phyloP scores from a whole-genome alignment of 208 protist species.

The Ichthyophonus hoferi region DNA sequence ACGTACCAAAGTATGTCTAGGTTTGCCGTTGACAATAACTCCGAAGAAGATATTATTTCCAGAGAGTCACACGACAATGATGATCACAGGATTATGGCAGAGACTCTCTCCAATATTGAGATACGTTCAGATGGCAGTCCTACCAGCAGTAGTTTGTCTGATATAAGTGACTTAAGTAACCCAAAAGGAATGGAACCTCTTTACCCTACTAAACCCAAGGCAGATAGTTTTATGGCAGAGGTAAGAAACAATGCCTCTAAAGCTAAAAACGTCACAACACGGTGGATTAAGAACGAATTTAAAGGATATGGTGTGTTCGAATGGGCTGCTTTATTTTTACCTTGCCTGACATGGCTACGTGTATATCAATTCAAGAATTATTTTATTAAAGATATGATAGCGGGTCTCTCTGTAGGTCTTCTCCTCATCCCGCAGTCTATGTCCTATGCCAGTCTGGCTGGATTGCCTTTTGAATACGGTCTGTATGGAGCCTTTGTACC shows the following conservation, averaged over 20 bases:
- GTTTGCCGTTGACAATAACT: no score
- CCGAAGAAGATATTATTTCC: no score
- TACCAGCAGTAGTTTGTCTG: neutral
- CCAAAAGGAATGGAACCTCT: neutral
- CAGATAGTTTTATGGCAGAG: neutral
- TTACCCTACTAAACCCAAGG: neutral
- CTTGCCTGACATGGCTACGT: neutral
- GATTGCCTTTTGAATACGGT: conserved; percentile 16
- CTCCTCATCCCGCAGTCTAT: conserved; percentile 27
- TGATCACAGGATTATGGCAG: no score
- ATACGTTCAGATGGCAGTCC: no score
- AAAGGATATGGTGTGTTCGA: neutral
- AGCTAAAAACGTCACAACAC: neutral
- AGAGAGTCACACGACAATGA: no score
- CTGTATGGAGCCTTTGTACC: conserved; percentile 45
- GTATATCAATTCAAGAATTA: neutral
- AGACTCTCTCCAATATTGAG: no score
- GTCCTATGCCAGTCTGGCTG: conserved; percentile 11
- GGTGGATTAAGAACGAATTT: neutral
- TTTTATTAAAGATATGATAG: conserved; percentile 13
- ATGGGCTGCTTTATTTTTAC: neutral
- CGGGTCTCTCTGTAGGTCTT: neutral
- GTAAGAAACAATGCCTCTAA: neutral
- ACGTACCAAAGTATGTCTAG: no score
- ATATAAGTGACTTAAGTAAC: neutral